Base-by-base conservation (phyloP, 2,329 filamentous ascomycete species). In the Verticillium nubilum region DNA sequence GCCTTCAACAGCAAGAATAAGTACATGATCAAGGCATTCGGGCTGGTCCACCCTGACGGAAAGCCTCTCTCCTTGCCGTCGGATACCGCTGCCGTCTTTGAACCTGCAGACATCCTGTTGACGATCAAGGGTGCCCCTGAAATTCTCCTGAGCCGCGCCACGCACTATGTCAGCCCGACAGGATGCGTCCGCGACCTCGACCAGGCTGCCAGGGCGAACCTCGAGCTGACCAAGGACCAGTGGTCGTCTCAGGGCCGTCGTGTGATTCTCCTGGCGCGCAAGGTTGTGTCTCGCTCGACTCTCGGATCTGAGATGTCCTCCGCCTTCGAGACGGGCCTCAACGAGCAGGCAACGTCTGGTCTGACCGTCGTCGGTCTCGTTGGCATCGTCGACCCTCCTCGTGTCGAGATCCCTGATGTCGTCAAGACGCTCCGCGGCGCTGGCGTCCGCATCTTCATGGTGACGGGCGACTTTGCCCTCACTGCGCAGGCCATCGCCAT, bases 1-100 rank as follows among this genome's bases (percentile, higher is more conserved):
- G 84, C 87, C 0, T 93, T 93, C 72, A 92, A 92, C 75, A 91
- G 87, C 74, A 91, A 91, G 77, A 92, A 92, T 74, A 93, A 93
- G 72, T 92, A 86, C 69, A 92, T 92, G 85, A 83, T 92, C 58
- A 80, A 85, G 33, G 81, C 86, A 0, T 82, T 88, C 55, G 77
- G 77, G 2, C 64, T 81, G 42, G 72, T 71, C 2, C 68, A 74
- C 29, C 68, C 71, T n/a, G 63, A 64, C 12, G 63, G 63, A 1
- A 27, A 59, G 29, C 59, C 61, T 0, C 25, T 63, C 23, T 60
- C 63, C 2, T n/a, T 64, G 52, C 60, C 63, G 4, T 62, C 52
- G 10, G 61, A 62, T 13, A 63, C 62, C 47, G 69, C 67, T 0
- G 63, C 63, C 1, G 56, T 58, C 1, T 72, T 72, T 52, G 57